These are phyloP conservation scores for Fusarium solani-melongenae DNA, from an alignment of 2,329 filamentous ascomycete genomes.

Conservation along the genomic window DNA sequence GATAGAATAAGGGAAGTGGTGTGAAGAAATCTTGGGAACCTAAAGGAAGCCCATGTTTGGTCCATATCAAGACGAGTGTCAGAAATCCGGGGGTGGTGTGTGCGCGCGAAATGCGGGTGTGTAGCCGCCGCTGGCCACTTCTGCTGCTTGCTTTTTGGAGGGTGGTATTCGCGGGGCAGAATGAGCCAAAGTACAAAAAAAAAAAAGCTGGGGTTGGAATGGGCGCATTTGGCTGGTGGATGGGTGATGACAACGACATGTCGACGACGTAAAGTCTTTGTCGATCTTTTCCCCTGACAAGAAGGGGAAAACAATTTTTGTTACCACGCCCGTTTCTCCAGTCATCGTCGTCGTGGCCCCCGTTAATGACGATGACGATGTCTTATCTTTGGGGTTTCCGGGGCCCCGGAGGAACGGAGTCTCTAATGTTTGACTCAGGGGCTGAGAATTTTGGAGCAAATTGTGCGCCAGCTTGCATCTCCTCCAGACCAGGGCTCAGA, in stretches of 20 bases:
- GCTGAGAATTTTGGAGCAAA: slow-evolving; percentile 6
- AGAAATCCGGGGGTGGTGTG: slow-evolving; percentile 37
- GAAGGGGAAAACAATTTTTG: neutral
- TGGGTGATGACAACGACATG: slow-evolving; percentile 16
- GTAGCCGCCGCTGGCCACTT: slow-evolving; percentile 6
- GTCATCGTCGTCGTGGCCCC: neutral
- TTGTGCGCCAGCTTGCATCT: slow-evolving; percentile 2
- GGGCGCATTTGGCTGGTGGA: slow-evolving; percentile 31
- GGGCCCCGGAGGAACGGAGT: slow-evolving; percentile 25
- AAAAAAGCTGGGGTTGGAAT: slow-evolving; percentile 35
- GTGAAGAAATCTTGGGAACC: slow-evolving; percentile 30
- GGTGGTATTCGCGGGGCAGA: slow-evolving; percentile 34
- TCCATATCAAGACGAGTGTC: slow-evolving; percentile 10
- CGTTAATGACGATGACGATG: slow-evolving; percentile 19
- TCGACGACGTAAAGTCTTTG: slow-evolving; percentile 31
- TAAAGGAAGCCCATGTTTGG: slow-evolving; percentile 16
- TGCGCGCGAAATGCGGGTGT: slow-evolving; percentile 27
- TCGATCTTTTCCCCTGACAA: slow-evolving; percentile 15
- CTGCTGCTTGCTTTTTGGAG: slow-evolving; percentile 18
- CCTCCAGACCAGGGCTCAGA: slow-evolving; percentile 3
- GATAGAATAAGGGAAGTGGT: slow-evolving; percentile 24
- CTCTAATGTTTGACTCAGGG: slow-evolving; percentile 24
- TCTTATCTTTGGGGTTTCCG: slow-evolving; percentile 30
- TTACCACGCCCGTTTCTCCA: slow-evolving; percentile 18
- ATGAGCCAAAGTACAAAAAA: neutral